Conservation (phyloP, 352 stramenopile species). For the Globisporangium polare region DNA sequence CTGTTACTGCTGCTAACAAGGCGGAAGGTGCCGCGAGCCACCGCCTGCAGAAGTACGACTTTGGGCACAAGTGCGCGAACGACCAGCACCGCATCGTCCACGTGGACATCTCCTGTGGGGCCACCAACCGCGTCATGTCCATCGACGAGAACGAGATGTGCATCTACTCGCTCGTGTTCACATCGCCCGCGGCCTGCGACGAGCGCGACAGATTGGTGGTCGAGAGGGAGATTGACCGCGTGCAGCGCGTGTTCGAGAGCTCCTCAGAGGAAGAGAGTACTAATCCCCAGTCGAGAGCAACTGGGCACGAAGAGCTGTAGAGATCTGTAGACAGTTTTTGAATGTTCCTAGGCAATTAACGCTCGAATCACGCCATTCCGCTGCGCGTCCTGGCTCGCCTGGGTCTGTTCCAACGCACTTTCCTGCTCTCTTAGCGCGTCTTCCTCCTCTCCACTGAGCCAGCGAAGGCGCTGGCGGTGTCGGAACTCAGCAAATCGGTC, state of each 20-base stretch:
- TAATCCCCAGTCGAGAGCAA: neutral
- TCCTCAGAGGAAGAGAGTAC: neutral
- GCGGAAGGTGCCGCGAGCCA: slow-evolving; percentile 17
- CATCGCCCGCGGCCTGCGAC: slow-evolving; percentile 54
- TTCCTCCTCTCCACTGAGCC: slow-evolving; percentile 49
- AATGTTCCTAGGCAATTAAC: slow-evolving; percentile 9
- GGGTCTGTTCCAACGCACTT: slow-evolving; percentile 7
- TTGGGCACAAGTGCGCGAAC: slow-evolving; percentile 86
- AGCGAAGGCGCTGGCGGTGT: slow-evolving; percentile 37
- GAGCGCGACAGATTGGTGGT: slow-evolving; percentile 13
- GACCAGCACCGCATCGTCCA: slow-evolving; percentile 62
- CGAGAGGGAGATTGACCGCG: slow-evolving; percentile 12
- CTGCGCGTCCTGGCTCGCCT: slow-evolving; percentile 8
- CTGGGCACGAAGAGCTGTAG: slow-evolving; percentile 16
- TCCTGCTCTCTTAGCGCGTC: slow-evolving; percentile 10
- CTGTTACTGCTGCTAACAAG: slow-evolving; percentile 16
- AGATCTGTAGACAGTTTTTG: neutral
- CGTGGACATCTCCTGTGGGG: slow-evolving; percentile 77
- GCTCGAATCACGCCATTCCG: slow-evolving; percentile 9
- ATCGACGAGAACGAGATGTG: slow-evolving; percentile 91
- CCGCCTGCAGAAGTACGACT: slow-evolving; percentile 55
- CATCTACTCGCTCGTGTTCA: slow-evolving; percentile 85
- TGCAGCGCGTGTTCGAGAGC: slow-evolving; percentile 1
- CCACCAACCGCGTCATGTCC: slow-evolving; percentile 65
- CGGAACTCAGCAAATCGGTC: slow-evolving; percentile 36